Percentiles rank a stretch among this genome's conserved stretches.
Evolutionary conservation across 2,329 filamentous ascomycete species (phyloP).

Genomic region (Knoxdaviesia proteae): DNA sequence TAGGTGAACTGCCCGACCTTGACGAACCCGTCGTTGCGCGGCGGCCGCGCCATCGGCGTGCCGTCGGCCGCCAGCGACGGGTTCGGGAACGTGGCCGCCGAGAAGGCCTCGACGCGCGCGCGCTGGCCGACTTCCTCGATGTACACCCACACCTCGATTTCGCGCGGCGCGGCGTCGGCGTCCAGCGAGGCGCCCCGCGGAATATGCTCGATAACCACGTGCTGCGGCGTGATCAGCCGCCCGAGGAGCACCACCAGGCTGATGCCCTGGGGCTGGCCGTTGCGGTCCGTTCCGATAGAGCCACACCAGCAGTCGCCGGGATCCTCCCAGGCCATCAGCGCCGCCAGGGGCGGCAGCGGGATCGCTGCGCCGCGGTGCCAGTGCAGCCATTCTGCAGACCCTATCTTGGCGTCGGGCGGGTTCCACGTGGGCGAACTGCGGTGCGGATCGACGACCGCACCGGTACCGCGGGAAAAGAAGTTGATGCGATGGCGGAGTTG

Average conservation of each 20-base stretch:
- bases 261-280: conserved; percentile 28
- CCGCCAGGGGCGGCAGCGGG: conserved; percentile 23
- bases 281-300: conserved; percentile 17
- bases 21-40: conserved; percentile 20
- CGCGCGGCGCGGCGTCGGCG: conserved; percentile 38
- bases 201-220: conserved; percentile 56
- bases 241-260: conserved; percentile 44
- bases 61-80: conserved; percentile 3
- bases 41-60: conserved; percentile 8
- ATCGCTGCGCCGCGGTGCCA: conserved; percentile 1
- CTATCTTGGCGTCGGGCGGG: conserved; percentile 6
- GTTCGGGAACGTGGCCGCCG: conserved; percentile 18
- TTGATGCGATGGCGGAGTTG: conserved; percentile 41
- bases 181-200: conserved; percentile 38
- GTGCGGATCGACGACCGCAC: conserved; percentile 39
- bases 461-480: conserved; percentile 46
- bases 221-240: conserved; percentile 38
- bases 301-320: conserved; percentile 81
- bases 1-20: conserved; percentile 38
- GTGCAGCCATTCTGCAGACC: conserved; percentile 4
- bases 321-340: conserved; percentile 51
- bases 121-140: conserved; percentile 25
- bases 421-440: conserved; percentile 39
- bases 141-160: conserved; percentile 50
- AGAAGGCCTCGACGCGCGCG: conserved; percentile 20